Evolutionary conservation across 2,329 filamentous ascomycete species (phyloP).

Genomic region (Trematosphaeria pertusa): DNA sequence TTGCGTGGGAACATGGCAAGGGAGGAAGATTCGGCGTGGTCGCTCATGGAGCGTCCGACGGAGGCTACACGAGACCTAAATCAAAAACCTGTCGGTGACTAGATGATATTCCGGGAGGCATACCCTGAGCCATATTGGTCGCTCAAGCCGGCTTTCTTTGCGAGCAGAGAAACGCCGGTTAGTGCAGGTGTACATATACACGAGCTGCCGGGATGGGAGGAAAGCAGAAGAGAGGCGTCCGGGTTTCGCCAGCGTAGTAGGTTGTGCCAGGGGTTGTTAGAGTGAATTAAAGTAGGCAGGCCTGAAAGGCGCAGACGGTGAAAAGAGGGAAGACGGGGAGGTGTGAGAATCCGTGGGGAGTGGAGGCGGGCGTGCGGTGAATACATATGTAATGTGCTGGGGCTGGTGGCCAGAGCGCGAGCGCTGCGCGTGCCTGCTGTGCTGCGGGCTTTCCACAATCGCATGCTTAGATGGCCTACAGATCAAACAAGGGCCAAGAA

Average conservation of each 20-base stretch:
- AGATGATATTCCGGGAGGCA: not conserved
- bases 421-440: constrained; percentile 3
- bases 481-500: constrained; percentile 1
- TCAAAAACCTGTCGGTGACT: constrained; percentile 8
- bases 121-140: constrained; percentile 31
- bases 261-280: not conserved
- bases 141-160: constrained; percentile 17
- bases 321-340: not conserved
- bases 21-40: constrained; percentile 14
- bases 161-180: constrained; percentile 13
- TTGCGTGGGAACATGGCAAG: constrained; percentile 21
- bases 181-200: constrained; percentile 24
- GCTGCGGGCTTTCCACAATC: not conserved
- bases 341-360: not conserved
- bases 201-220: not conserved
- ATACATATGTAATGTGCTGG: not conserved
- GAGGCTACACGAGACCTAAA: constrained; percentile 23
- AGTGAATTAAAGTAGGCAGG: not conserved
- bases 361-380: not conserved
- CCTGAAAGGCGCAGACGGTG: too few relatives aligned
- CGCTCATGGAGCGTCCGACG: constrained; percentile 26
- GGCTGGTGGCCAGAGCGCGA: not conserved
- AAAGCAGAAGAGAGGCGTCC: not conserved
- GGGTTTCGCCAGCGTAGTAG: not conserved
- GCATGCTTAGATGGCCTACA: not conserved